These are phyloP conservation scores for Keithomyces neogunnii DNA, from an alignment of 2,329 filamentous ascomycete genomes.

Conservation along the genomic window DNA sequence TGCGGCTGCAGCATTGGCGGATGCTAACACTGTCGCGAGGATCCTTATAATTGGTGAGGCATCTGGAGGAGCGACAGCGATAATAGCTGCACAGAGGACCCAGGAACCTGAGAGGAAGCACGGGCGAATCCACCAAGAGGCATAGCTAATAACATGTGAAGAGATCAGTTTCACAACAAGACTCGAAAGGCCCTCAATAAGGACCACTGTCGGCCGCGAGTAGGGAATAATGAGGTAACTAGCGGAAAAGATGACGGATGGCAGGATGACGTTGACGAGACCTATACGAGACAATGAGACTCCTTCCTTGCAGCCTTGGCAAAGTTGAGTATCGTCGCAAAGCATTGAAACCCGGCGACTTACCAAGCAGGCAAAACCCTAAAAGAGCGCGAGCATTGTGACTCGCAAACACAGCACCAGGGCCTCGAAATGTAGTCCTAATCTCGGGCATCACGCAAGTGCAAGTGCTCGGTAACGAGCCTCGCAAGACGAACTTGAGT, in stretches of 20 bases:
- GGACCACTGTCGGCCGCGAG: slow-evolving; percentile 20
- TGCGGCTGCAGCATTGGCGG: slow-evolving; percentile 19
- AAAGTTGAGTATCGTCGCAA: too few relatives aligned
- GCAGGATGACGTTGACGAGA: slow-evolving; percentile 20
- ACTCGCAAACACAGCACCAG: neutral
- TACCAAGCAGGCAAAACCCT: neutral
- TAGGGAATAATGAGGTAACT: slow-evolving; percentile 28
- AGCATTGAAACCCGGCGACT: neutral
- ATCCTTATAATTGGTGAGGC: slow-evolving; percentile 21
- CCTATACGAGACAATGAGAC: slow-evolving; percentile 11
- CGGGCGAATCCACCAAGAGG: slow-evolving; percentile 20
- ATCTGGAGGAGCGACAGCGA: slow-evolving; percentile 22
- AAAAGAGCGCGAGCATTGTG: neutral
- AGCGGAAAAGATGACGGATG: slow-evolving; percentile 21
- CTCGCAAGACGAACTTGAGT: too few relatives aligned
- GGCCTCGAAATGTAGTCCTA: neutral
- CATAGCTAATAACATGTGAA: slow-evolving; percentile 18
- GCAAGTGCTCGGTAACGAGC: neutral
- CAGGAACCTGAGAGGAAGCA: slow-evolving; percentile 18
- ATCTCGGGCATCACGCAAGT: neutral
- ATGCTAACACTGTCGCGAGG: slow-evolving; percentile 19
- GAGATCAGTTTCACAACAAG: slow-evolving; percentile 20
- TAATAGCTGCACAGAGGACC: slow-evolving; percentile 19
- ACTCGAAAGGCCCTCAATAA: slow-evolving; percentile 22
- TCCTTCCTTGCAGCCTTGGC: too few relatives aligned